Percentiles rank a stretch among this genome's conserved stretches.
phyloP scores from a whole-genome alignment of 1,284 basidiomycete genomes.

The Trichosporon ovoides region DNA sequence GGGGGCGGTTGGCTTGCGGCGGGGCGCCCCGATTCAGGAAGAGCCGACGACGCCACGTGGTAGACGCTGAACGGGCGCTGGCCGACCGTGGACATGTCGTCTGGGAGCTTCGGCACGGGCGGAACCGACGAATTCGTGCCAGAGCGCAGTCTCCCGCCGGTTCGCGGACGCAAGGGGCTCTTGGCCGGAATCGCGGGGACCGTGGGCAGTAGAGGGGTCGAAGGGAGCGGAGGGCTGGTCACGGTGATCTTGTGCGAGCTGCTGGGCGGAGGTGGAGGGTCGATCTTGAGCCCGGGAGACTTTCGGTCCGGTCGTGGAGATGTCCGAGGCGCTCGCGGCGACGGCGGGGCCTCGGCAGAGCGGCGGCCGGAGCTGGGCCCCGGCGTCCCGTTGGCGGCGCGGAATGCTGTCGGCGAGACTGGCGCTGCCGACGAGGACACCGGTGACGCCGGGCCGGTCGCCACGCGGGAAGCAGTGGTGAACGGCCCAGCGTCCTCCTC shows the following conservation, averaged over 20 bases:
- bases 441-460: not conserved
- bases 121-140: not conserved
- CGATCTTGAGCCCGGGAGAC: constrained; percentile 29
- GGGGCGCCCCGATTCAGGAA: not conserved
- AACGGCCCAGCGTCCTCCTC: not conserved
- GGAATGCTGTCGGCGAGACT: not conserved
- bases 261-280: constrained; percentile 21
- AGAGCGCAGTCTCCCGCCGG: not conserved
- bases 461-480: not conserved
- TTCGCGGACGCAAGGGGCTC: constrained; percentile 33
- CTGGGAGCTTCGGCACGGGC: not conserved
- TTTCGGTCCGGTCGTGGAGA: constrained; percentile 18
- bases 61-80: constrained; percentile 1
- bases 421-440: not conserved
- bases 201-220: not conserved
- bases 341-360: not conserved
- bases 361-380: not conserved
- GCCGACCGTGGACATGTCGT: not conserved
- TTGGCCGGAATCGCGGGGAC: constrained; percentile 42
- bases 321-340: constrained; percentile 2
- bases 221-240: not conserved
- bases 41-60: not conserved
- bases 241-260: constrained; percentile 4
- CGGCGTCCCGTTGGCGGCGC: not conserved
- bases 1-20: not conserved